Percentiles rank a stretch among this genome's conserved stretches.
Evolutionary conservation across 192 early-diverging fungal genomes (phyloP).

Genomic region (Phlyctochytrium planicorne): DNA sequence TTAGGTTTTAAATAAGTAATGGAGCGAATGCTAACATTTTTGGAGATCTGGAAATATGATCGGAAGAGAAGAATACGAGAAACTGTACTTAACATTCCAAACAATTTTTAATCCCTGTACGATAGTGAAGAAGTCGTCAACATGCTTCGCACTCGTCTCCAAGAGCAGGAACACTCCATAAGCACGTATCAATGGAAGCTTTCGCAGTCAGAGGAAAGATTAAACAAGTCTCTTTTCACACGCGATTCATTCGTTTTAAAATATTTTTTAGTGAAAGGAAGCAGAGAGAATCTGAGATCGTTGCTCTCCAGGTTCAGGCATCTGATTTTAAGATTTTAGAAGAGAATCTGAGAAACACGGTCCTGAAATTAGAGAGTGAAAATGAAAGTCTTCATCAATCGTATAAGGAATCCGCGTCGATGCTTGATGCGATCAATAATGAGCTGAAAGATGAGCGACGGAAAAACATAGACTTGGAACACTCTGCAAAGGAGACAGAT

Average conservation of each 20-base stretch:
- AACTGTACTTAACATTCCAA: conserved; percentile 26
- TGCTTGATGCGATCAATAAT: conserved; percentile 35
- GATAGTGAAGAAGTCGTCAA: conserved; percentile 47
- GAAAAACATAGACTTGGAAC: conserved; percentile 35
- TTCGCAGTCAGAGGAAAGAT: conserved; percentile 3
- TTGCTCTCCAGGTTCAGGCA: conserved; percentile 46
- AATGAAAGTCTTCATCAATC: conserved; percentile 34
- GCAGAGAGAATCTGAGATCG: conserved; percentile 39
- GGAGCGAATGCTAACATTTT: too few species aligned
- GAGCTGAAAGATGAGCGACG: conserved; percentile 54
- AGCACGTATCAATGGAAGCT: conserved; percentile 6
- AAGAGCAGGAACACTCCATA: conserved; percentile 29
- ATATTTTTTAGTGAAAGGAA: conserved; percentile 34
- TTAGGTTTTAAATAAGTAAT: conserved; percentile 1
- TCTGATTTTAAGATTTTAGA: conserved; percentile 32
- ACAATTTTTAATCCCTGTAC: conserved; percentile 7
- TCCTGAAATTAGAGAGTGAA: conserved; percentile 35
- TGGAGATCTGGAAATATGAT: neutral
- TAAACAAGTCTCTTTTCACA: neutral
- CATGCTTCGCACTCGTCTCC: conserved; percentile 43
- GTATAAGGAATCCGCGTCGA: neutral
- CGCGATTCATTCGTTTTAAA: neutral
- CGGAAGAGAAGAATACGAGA: conserved; percentile 29
- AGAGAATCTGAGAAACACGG: conserved; percentile 24
- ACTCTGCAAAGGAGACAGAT: conserved; percentile 20